These are phyloP conservation scores for Achaetomium macrosporum DNA, from an alignment of 2,329 filamentous ascomycete genomes.

Conservation along the genomic window DNA sequence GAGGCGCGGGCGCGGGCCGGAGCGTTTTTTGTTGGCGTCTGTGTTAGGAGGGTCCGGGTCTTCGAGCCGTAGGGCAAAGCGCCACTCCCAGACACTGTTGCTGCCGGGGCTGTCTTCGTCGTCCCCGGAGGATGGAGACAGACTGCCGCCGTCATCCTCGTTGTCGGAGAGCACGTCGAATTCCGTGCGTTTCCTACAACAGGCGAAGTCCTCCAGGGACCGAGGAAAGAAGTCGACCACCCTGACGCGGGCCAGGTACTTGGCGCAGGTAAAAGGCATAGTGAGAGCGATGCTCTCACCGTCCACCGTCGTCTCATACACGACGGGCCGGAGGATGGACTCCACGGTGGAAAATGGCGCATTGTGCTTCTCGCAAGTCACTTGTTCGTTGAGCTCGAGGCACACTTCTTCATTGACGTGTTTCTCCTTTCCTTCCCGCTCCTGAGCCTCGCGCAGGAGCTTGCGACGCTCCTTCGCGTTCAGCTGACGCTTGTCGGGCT, in stretches of 20 bases:
- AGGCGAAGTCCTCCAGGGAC: slow-evolving; percentile 64
- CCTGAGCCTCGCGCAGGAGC: slow-evolving; percentile 25
- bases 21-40: not conserved
- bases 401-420: slow-evolving; percentile 23
- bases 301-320: slow-evolving; percentile 40
- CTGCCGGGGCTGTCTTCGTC: slow-evolving; percentile 7
- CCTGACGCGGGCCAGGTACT: slow-evolving; percentile 64
- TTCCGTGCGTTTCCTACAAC: slow-evolving; percentile 39
- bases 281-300: slow-evolving; percentile 31
- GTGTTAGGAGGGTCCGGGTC: slow-evolving; percentile 40
- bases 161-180: slow-evolving; percentile 45
- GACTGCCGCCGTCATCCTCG: slow-evolving; percentile 25
- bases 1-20: slow-evolving; percentile 41
- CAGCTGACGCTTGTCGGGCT: slow-evolving; percentile 6
- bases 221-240: slow-evolving; percentile 75
- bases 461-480: slow-evolving; percentile 27
- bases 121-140: slow-evolving; percentile 31
- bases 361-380: slow-evolving; percentile 13
- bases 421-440: slow-evolving; percentile 25
- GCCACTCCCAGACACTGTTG: slow-evolving; percentile 66
- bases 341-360: slow-evolving; percentile 31
- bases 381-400: slow-evolving; percentile 20
- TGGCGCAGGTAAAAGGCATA: slow-evolving; percentile 70
- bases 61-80: slow-evolving; percentile 73
- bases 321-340: slow-evolving; percentile 36